Base-by-base conservation (phyloP, 1,284 basidiomycete genomes). In the Ustilago cynodontis region DNA sequence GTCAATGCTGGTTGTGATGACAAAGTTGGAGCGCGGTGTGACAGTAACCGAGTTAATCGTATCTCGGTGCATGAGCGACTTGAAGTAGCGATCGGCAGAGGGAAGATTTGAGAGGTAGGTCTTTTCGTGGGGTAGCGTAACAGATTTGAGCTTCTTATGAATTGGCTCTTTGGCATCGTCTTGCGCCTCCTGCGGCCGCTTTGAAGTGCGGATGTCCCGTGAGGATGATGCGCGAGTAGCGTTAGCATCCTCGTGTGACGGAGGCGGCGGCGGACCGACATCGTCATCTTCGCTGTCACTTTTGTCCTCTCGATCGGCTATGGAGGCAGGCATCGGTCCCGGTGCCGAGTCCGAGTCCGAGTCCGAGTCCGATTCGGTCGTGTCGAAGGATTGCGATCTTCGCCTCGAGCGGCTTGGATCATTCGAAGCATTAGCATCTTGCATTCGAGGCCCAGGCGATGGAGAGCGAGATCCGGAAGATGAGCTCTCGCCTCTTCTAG, bases 21-120 rank as follows among this genome's bases (percentile, higher is more conserved):
- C 85, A 82, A 98, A 99, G 76, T 94, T 67, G 60, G 84, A 80
- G 29, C 63, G 65, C 2, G 79, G 82, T 11, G 83, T 83, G 16
- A 84, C 75, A 22, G 92, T 90, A 56, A 92, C 92, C 82, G 93
- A 95, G 85, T 94, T 96, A 78, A 99, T 89, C 20, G 91, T 90
- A 81, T 99, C 96, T 58, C 95, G 89, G 87, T 99, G 97, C 97
- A 99, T 99, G 87, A 99, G 97, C 70, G 93, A 95, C 88, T 96
- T 95, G 88, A 92, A 92, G 87, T 99, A 99, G 78, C 97, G 91
- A 84, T 98, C 94, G 57, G 94, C 91, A 81, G 91, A 91, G 1
- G 97, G 97, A 29, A 99, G 88, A 86, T 96, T 93, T 53, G 94
- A 93, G 52, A 99, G 89, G 87, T 93, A 98, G 31, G 98, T 89